Evolutionary conservation across 768 basidiomycete species (phyloP).

Genomic region (Macrolepiota fuliginosa): DNA sequence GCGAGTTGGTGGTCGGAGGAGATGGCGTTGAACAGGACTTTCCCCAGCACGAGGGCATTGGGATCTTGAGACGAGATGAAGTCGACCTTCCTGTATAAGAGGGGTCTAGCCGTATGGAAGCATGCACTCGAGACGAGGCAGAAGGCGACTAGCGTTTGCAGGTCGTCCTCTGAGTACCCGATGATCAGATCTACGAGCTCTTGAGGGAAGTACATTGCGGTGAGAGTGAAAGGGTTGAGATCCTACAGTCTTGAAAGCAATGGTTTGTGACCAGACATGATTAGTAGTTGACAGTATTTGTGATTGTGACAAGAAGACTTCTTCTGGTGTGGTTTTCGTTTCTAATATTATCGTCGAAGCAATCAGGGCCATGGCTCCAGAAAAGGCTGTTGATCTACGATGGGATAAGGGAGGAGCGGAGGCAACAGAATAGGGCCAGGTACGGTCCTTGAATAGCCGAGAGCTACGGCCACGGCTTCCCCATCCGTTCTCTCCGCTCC

Average conservation of each 20-base stretch:
- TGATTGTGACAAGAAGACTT: background rate
- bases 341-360: background rate
- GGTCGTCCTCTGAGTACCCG: constrained; percentile 1
- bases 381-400: too few species aligned
- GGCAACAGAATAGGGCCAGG: background rate
- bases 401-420: background rate
- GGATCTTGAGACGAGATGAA: background rate
- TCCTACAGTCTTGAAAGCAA: background rate
- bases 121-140: constrained; percentile 8
- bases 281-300: too few species aligned
- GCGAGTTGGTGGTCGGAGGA: background rate
- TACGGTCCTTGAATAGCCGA: too few species aligned
- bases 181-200: constrained; percentile 4
- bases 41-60: background rate
- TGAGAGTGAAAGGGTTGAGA: background rate
- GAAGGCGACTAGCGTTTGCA: background rate
- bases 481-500: too few species aligned
- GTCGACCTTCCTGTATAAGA: constrained; percentile 1
- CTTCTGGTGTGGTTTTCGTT: background rate
- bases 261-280: background rate
- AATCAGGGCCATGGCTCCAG: background rate
- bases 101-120: background rate
- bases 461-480: too few species aligned
- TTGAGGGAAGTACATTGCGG: background rate
- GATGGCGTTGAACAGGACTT: background rate